These are phyloP conservation scores for Tylopilus sp. DNA, from an alignment of 1,284 basidiomycete species.

Conservation along the genomic window DNA sequence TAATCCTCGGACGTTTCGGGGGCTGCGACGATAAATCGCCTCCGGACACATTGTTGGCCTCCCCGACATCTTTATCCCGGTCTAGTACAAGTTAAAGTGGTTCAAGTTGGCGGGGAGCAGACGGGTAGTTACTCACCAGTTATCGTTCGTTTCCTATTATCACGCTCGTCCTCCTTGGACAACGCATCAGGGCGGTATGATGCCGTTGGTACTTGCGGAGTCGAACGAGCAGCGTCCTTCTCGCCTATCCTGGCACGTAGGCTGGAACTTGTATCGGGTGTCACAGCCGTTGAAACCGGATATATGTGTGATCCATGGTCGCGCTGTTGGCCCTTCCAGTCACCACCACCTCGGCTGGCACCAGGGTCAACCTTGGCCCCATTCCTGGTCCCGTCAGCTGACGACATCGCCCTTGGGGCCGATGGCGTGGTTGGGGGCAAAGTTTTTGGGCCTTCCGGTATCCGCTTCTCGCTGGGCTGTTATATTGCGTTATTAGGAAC, in stretches of 20 bases:
- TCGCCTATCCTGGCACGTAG: conserved; percentile 66
- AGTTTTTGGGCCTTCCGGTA: conserved; percentile 53
- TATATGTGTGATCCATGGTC: conserved; percentile 31
- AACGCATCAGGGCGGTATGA: conserved; percentile 40
- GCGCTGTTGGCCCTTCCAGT: conserved; percentile 34
- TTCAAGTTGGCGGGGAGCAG: background rate
- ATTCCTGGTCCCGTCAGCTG: conserved; percentile 37
- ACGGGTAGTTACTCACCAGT: conserved; percentile 48
- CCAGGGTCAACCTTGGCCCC: conserved; percentile 35
- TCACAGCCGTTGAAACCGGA: conserved; percentile 15
- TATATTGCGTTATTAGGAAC: conserved; percentile 4
- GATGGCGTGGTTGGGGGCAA: conserved; percentile 61
- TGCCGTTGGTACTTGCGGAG: conserved; percentile 39
- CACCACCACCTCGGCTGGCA: conserved; percentile 35
- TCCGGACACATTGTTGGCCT: conserved; percentile 18
- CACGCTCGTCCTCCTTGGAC: conserved; percentile 58
- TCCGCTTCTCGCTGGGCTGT: conserved; percentile 53
- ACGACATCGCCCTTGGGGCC: conserved; percentile 68
- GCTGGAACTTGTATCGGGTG: conserved; percentile 36
- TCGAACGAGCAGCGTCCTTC: conserved; percentile 44
- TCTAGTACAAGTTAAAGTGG: conserved; percentile 20
- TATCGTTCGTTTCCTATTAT: conserved; percentile 62
- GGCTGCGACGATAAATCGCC: conserved; percentile 25
- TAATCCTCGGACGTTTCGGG: conserved; percentile 47
- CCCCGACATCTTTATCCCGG: conserved; percentile 36